Conservation (phyloP, 1,139 yeast genomes). For the Saccharomyces hybrid region DNA sequence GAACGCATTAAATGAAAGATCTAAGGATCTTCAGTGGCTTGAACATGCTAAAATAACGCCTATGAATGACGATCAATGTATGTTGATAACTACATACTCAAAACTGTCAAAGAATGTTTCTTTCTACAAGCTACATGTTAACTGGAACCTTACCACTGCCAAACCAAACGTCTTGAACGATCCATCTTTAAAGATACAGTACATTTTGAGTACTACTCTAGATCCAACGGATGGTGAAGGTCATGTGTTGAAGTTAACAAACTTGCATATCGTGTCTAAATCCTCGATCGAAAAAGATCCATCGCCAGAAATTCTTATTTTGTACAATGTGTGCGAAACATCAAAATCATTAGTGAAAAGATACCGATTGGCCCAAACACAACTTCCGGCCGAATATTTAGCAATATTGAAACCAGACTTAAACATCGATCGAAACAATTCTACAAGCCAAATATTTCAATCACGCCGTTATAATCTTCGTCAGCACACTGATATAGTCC, state of each 20-base stretch:
- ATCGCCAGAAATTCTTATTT: conserved; percentile 26
- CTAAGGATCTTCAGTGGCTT: conserved; percentile 30
- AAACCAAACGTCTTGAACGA: conserved; percentile 25
- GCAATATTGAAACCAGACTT: conserved; percentile 17
- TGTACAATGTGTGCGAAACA: conserved; percentile 23
- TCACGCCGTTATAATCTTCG: conserved; percentile 18
- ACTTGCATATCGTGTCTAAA: conserved; percentile 26
- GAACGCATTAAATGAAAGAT: conserved; percentile 17
- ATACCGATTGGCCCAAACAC: conserved; percentile 15
- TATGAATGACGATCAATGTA: conserved; percentile 28
- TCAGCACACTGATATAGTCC: conserved; percentile 13
- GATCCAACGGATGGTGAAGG: conserved; percentile 24
- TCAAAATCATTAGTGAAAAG: conserved; percentile 24
- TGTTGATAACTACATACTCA: conserved; percentile 28
- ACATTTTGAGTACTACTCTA: conserved; percentile 21
- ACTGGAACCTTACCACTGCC: conserved; percentile 27
- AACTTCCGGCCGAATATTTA: conserved; percentile 16
- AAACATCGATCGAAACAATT: conserved; percentile 1
- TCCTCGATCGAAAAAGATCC: conserved; percentile 25
- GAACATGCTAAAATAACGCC: conserved; percentile 30
- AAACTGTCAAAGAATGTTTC: conserved; percentile 20
- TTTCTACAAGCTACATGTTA: conserved; percentile 28
- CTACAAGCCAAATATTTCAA: conserved; percentile 7
- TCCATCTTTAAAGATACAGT: conserved; percentile 26
- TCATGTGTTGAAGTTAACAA: conserved; percentile 17